Base-by-base conservation (phyloP, 257 asterid genomes). In the Fraxinus americana region DNA sequence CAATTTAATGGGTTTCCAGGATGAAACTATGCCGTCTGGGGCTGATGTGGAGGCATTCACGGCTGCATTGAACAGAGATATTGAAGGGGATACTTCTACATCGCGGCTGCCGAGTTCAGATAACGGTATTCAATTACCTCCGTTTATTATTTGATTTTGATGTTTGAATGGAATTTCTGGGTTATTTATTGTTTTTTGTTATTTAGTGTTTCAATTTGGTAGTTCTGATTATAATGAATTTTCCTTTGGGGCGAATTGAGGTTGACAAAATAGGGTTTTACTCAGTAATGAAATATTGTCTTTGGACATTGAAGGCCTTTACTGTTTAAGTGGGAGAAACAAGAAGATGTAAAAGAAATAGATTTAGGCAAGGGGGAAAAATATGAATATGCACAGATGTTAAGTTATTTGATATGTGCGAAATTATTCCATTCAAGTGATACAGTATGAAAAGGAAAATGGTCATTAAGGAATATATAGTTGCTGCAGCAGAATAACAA, bases 1-100 rank as follows among this genome's bases (percentile, higher is more conserved):
- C 17, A 3, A 3, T 16, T 10, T n/a, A 35, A 19, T 57, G 27
- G 30, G 39, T 83, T 79, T 36, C 68, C 88, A 91, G 97, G 97
- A 92, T 78, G 97, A 92, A 79, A 95, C 92, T n/a, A 82, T 92
- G 97, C 98, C 93, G 91, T 95, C 97, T 23, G 97, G 98, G 79
- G 98, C 97, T 3, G 99, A 91, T 74, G 97, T 95, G 87, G 97
- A 95, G 75, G 98, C 99, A 8, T 90, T 92, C 84, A 88, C 98
- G 0, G 98, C 98, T 67, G 97, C 93, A 82, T 88, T 94, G 48
- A 91, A 92, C 79, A 91, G 97, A 86, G 97, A 91, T 75, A 92
- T 94, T 70, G 97, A 93, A 86, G 98, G 98, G 78, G 84, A 86
- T 82, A 72, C 80, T 76, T 87, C 96, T 25, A 38, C 82, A 25